These are phyloP conservation scores for Pyrenochaeta sp. DNA, from an alignment of 2,329 filamentous ascomycete genomes.

Conservation along the genomic window DNA sequence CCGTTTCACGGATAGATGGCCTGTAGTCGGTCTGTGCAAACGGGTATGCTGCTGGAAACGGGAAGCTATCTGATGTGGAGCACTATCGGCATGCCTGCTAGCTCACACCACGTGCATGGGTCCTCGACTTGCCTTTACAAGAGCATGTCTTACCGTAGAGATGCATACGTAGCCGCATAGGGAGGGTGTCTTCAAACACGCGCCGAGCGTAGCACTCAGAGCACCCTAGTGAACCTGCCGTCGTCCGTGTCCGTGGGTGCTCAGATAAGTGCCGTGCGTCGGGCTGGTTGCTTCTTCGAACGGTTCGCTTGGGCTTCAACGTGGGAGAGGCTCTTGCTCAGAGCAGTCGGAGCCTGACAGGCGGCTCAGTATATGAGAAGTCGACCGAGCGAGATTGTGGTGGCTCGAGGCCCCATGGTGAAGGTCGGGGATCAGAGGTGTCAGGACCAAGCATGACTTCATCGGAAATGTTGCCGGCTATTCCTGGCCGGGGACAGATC, in stretches of 20 bases:
- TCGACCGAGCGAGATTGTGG: constrained; percentile 10
- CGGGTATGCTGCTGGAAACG: constrained; percentile 19
- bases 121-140: constrained; percentile 16
- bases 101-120: constrained; percentile 18
- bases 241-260: constrained; percentile 18
- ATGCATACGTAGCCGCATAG: constrained; percentile 25
- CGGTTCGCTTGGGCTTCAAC: constrained; percentile 23
- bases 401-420: constrained; percentile 21
- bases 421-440: constrained; percentile 12
- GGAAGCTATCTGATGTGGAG: constrained; percentile 17
- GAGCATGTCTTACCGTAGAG: constrained; percentile 23
- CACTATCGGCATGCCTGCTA: constrained; percentile 17
- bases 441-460: constrained; percentile 30
- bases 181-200: constrained; percentile 19
- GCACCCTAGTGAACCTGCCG: constrained; percentile 8
- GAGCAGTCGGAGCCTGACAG: constrained; percentile 5
- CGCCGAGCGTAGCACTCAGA: constrained; percentile 22
- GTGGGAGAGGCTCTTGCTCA: constrained; percentile 10
- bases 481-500: constrained; percentile 27
- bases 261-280: constrained; percentile 20
- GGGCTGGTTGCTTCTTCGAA: constrained; percentile 21
- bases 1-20: constrained; percentile 12
- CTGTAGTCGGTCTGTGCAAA: constrained; percentile 18
- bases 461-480: constrained; percentile 20
- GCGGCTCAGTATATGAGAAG: constrained; percentile 14